Percentiles rank a stretch among this genome's conserved stretches.
phyloP scores from a whole-genome alignment of 2,329 filamentous ascomycete species.

The Simplicillium sp. region DNA sequence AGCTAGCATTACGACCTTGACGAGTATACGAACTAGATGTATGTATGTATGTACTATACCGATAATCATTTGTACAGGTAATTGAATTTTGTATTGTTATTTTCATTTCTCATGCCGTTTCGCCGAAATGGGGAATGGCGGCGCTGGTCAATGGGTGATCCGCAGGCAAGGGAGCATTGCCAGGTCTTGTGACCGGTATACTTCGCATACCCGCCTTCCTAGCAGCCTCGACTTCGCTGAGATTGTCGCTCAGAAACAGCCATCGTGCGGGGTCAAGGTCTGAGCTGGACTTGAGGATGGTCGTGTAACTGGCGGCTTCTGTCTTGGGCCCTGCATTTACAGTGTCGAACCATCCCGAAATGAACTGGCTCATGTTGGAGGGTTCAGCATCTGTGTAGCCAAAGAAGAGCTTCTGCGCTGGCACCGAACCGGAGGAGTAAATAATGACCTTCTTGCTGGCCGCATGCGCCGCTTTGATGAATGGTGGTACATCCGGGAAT shows the following conservation, averaged over 20 bases:
- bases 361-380: constrained; percentile 47
- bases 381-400: constrained; percentile 50
- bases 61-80: neutral
- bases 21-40: too few species aligned
- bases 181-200: constrained; percentile 54
- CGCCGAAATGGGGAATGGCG: constrained; percentile 15
- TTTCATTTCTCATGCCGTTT: neutral
- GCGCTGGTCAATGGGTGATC: constrained; percentile 28
- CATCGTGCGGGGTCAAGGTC: constrained; percentile 41
- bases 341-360: constrained; percentile 68
- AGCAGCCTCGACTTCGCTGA: constrained; percentile 58
- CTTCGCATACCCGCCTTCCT: constrained; percentile 53
- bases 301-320: constrained; percentile 55
- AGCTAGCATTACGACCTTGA: too few species aligned
- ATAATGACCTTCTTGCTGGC: constrained; percentile 56
- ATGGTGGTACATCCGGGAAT: constrained; percentile 63
- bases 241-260: constrained; percentile 76
- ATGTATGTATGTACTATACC: neutral
- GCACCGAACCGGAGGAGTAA: constrained; percentile 73
- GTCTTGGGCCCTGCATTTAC: constrained; percentile 70
- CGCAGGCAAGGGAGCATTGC: constrained; percentile 54
- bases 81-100: neutral
- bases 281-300: constrained; percentile 41
- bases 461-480: constrained; percentile 48
- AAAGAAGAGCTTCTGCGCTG: constrained; percentile 74